Evolutionary conservation across 1,284 basidiomycete species (phyloP), one percentile per base, ranked within the genome.

Genomic region (Heterobasidion occidentale): DNA sequence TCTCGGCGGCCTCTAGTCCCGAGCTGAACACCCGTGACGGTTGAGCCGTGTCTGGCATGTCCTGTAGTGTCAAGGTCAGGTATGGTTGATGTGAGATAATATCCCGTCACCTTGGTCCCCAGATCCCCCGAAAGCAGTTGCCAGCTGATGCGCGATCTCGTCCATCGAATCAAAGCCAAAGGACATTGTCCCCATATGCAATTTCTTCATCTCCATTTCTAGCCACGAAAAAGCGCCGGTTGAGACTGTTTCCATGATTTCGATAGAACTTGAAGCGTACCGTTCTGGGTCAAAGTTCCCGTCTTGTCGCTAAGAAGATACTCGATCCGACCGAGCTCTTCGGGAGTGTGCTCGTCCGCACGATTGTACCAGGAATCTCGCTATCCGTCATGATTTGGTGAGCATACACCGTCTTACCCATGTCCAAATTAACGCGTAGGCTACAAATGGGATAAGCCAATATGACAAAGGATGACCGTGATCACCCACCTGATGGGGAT

Each of bases 161-260:
- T 99, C 97, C 95, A 99, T 98, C 9, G 94, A 90, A 65, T 99
- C 97, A 65, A 79, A 88, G 0, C 93, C 94, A 68, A 96, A 99
- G 3, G 93, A 95, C 80, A 99, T 93, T 0, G 97, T 99, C 2
- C 97, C 97, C 89, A 99, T 92, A 67, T 99, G 96, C 42, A 99
- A 75, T 69, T 97, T 98, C 74, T 90, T 95, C 82, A 99, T 88
- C 71, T 99, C 96, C 97, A 99, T 99, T 69, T 98, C 94, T 95
- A 68, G 12, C 42, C 5, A 35, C 19, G 9, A 27, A 27, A 27
- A 27, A 27, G 27, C 27, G 27, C 4, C 20, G 46, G 27, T 44
- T 20, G 33, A 54, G n/a, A 27, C 27, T 38, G 50, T 36, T 42
- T 45, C 56, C 5, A 46, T 34, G 11, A n/a, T 11, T 27, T 58